Conservation (phyloP, 176 grass and related monocot species). For the Eleusine coracana region DNA sequence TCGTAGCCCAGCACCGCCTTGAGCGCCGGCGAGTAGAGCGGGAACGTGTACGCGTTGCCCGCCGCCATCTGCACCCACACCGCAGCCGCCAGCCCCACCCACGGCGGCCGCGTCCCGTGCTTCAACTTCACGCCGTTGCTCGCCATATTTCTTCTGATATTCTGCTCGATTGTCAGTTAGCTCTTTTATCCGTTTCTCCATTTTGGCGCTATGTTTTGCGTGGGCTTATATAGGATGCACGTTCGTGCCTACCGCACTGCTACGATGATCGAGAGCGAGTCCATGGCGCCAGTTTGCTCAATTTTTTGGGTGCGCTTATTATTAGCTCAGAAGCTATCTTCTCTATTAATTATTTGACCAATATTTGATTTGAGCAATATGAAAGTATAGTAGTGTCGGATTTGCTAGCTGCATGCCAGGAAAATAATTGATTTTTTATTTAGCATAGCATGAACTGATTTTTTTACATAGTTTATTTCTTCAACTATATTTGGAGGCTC, state of each 20-base stretch:
- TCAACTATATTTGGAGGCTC: not conserved
- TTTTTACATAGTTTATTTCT: not conserved
- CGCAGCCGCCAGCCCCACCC: constrained; percentile 71
- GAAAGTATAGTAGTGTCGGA: not conserved
- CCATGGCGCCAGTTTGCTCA: not conserved
- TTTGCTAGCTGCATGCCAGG: not conserved
- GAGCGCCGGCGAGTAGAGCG: constrained; percentile 62
- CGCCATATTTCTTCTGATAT: not conserved
- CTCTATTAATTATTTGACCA: constrained; percentile 16
- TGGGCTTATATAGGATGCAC: constrained; percentile 8
- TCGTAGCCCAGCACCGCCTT: constrained; percentile 51
- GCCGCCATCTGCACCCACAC: constrained; percentile 71
- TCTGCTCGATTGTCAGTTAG: not conserved
- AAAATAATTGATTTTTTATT: not conserved
- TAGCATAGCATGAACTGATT: not conserved
- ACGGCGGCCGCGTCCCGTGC: constrained; percentile 63
- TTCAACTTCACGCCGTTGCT: constrained; percentile 41
- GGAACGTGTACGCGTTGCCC: constrained; percentile 68
- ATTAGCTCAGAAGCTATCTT: not conserved
- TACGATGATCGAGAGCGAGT: not conserved
- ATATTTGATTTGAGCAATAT: not conserved
- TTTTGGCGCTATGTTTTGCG: not conserved
- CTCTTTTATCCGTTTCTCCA: not conserved
- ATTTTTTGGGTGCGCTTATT: not conserved
- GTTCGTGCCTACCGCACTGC: not conserved